Base-by-base conservation (phyloP, 495 filamentous ascomycete species). In the Bombardia bombarda region DNA sequence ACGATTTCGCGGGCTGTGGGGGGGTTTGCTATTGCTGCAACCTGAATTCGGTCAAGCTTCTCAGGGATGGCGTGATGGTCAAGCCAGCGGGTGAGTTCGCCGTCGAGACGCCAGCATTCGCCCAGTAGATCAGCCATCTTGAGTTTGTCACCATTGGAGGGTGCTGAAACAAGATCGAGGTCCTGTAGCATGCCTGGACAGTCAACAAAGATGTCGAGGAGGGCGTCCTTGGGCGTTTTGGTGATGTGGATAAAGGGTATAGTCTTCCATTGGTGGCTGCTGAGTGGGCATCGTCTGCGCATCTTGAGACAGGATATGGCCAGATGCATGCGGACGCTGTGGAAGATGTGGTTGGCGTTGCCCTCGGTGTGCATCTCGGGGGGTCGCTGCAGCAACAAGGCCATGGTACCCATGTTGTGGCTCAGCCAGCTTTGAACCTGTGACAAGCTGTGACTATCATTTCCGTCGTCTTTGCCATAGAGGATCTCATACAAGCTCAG, bases 121-220 rank as follows among this genome's bases (percentile, higher is more conserved):
- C 13, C 7, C 7, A 30, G 26, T 30, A 30, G 7, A 13, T 13
- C 26, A 30, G 13, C 26, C n/a, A n/a, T n/a, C n/a, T n/a, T n/a
- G 13, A 7, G 26, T 13, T 30, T 30, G 26, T 30, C 26, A 13
- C 26, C 7, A 7, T 30, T 7, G 7, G 26, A 30, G 13, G 26
- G 13, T 13, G 26, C 7, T 7, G 26, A 30, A 7, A 30, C 7
- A 30, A 13, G 7, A 13, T 44, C 42, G 18, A 44, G 13, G 42
- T 18, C 33, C 18, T 44, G 21, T 5, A 44, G 32, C 1, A 44
- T 18, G 21, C 32, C 42, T 2, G 42, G 42, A 16, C 36, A 22
- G 4, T 44, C 42, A 10, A 24, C 42, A 3, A 44, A 21, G 20
- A 37, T 38, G 22, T 44, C 42, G 21, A 44, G 19, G 19, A 44